These are phyloP conservation scores for Emericellopsis cladophorae DNA, from an alignment of 2,329 filamentous ascomycete genomes.

Conservation along the genomic window DNA sequence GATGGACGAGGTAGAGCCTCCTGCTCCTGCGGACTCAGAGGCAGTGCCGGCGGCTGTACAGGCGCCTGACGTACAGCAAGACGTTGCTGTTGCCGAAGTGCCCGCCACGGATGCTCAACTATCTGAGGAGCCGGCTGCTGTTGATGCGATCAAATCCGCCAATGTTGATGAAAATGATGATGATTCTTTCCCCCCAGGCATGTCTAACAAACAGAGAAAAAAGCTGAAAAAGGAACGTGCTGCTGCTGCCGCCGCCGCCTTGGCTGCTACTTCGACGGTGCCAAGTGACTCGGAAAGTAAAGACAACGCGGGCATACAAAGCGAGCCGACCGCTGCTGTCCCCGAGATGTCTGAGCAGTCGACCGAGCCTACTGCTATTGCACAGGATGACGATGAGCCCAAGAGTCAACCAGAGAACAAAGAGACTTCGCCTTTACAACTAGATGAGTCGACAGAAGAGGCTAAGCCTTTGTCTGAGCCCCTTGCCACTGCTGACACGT, in stretches of 20 bases:
- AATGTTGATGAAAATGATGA: neutral
- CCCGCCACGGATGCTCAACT: neutral
- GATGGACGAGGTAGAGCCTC: neutral
- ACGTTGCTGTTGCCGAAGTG: neutral
- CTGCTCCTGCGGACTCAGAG: neutral
- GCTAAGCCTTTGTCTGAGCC: too few relatives aligned
- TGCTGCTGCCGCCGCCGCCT: neutral
- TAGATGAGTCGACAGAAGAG: too few relatives aligned
- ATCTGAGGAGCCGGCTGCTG: neutral
- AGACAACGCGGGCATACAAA: too few relatives aligned
- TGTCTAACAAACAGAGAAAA: constrained; percentile 4
- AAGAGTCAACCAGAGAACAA: too few relatives aligned
- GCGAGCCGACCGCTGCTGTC: too few relatives aligned
- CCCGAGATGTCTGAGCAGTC: too few relatives aligned
- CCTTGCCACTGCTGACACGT: neutral
- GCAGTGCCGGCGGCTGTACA: neutral
- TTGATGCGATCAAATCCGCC: neutral
- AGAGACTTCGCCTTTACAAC: too few relatives aligned
- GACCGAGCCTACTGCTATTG: too few relatives aligned
- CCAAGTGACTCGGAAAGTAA: too few relatives aligned
- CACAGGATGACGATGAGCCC: too few relatives aligned
- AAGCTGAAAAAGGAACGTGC: constrained; percentile 10
- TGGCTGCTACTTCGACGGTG: neutral
- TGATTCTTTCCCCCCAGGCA: neutral
- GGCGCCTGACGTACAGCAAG: neutral